A percentile compares a stretch with the other conserved stretches of the same genome.
Evolutionary conservation across 2,329 filamentous ascomycete species (phyloP).

Genomic region (Conoideocrella luteorostrata): DNA sequence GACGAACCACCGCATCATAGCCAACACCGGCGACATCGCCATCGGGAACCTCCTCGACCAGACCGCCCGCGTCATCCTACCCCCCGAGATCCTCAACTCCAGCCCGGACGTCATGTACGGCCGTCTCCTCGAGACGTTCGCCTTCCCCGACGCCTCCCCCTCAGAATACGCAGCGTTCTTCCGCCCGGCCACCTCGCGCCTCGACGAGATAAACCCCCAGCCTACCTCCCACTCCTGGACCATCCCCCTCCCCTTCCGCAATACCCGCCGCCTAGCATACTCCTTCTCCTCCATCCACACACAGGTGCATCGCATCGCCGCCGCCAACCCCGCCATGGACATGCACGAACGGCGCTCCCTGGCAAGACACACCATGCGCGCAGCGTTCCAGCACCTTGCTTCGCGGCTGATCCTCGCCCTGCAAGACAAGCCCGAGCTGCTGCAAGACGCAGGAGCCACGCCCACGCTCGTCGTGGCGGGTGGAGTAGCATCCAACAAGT

Average conservation of each 20-base stretch:
- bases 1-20: constrained; percentile 66
- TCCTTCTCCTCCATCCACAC: constrained; percentile 67
- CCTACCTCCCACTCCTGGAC: constrained; percentile 49
- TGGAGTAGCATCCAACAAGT: constrained; percentile 82
- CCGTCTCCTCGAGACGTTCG: constrained; percentile 70
- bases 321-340: constrained; percentile 34
- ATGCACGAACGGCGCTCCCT: constrained; percentile 60
- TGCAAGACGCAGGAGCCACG: constrained; percentile 31
- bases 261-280: constrained; percentile 53
- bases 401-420: constrained; percentile 68
- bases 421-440: constrained; percentile 22
- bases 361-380: constrained; percentile 67
- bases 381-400: constrained; percentile 82
- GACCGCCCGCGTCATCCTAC: constrained; percentile 69
- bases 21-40: constrained; percentile 71
- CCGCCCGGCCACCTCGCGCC: constrained; percentile 48
- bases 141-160: constrained; percentile 46
- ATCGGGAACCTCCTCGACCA: constrained; percentile 89
- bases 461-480: constrained; percentile 73
- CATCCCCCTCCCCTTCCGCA: constrained; percentile 60
- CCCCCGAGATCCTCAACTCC: constrained; percentile 45
- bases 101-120: constrained; percentile 71
- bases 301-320: constrained; percentile 38
- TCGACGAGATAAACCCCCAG: constrained; percentile 47
- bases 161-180: constrained; percentile 43